phyloP scores from a whole-genome alignment of 108 stramenopile genomes.

The Skeletonema menzelii region DNA sequence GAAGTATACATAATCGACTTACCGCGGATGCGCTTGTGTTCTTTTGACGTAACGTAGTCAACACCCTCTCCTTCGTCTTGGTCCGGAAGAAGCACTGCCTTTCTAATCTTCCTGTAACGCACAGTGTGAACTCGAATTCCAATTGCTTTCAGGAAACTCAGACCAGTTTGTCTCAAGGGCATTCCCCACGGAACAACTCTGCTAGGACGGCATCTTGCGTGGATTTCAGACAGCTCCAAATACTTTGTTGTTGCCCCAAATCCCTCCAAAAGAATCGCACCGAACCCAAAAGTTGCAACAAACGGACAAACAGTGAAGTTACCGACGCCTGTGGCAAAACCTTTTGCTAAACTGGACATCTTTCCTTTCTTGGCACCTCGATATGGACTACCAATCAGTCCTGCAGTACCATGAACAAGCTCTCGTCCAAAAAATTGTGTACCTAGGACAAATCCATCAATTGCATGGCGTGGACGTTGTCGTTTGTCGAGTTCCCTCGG shows the following conservation, averaged over 20 bases:
- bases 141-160: constrained; percentile 29
- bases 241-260: constrained; percentile 8
- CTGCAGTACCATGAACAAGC: constrained; percentile 27
- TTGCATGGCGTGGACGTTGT: constrained; percentile 11
- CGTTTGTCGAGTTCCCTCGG: constrained; percentile 1
- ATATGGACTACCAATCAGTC: constrained; percentile 35
- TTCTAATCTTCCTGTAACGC: constrained; percentile 28
- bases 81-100: constrained; percentile 4
- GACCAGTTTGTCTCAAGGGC: constrained; percentile 7
- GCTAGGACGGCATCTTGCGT: constrained; percentile 34
- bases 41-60: constrained; percentile 19
- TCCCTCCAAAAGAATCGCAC: constrained; percentile 24
- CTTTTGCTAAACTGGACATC: constrained; percentile 18
- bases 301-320: constrained; percentile 25
- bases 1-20: not conserved
- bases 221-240: constrained; percentile 18
- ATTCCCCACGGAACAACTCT: constrained; percentile 27
- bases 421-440: constrained; percentile 25
- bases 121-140: constrained; percentile 32
- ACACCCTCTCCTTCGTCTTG: constrained; percentile 12
- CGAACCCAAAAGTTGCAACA: constrained; percentile 29
- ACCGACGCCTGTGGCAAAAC: constrained; percentile 25
- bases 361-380: constrained; percentile 21
- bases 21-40: constrained; percentile 30
- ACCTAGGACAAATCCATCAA: constrained; percentile 28